Evolutionary conservation across 192 early-diverging fungal genomes (phyloP), one percentile per base, ranked within the genome.

Genomic region (Coemansia sp.): DNA sequence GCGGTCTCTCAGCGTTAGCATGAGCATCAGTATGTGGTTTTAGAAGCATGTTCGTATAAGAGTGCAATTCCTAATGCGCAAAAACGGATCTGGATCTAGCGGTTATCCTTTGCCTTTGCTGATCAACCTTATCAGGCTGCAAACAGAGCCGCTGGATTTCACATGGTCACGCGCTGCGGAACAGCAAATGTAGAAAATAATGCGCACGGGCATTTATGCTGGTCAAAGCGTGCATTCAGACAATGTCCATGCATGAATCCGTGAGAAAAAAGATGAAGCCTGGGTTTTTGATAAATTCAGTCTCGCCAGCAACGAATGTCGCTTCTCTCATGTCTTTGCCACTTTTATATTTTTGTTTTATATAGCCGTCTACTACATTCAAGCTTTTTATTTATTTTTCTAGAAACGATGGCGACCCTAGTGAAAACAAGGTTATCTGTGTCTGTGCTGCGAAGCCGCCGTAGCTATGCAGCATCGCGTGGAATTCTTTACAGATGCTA

Each of bases 1-100:
- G 33, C 80, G 85, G 57, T 89, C 91, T 10, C 71, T 92, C 33
- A 85, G 80, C 9, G 79, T 74, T 4, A 95, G 93, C 63, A 89
- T 91, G 49, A 94, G 92, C 69, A 84, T 96, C 9, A 93, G 91
- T 67, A 91, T 93, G 66, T 96, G 94, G 94, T 96, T 94, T 67
- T 93, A 74, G 75, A 36, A 35, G 23, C 23, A 17, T 17, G 2
- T 48, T 4, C 46, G 19, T 29, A 3, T 29, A 48, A 6, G 9
- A 48, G n/a, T 20, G 46, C 14, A 29, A 3, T 29, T 2, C 29
- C 29, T 3, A 29, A 29, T 29, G 3, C 29, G 3, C 3, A 3
- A 29, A 3, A 29, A 29, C 29, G 29, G 29, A 29, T 29, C 29
- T 29, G 29, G 29, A 29, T 29, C 1, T 29, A 29, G 29, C 29